Conservation (phyloP, 1,139 yeast genomes). For the Kodamaea fungicola region DNA sequence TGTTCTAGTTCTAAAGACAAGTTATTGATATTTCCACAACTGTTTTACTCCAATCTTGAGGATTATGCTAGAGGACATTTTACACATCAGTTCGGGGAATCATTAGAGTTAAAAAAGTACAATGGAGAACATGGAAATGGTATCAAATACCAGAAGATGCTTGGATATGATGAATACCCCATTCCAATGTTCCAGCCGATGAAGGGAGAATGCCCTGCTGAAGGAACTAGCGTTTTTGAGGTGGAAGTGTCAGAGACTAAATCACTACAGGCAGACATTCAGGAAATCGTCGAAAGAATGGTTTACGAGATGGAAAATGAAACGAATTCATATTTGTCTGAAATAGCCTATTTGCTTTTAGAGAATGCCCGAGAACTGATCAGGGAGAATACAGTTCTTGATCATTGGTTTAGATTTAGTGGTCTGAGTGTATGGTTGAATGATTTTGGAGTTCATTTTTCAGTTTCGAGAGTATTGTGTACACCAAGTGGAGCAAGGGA, state of each 20-base stretch:
- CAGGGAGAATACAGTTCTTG: conserved; percentile 23
- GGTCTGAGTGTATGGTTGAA: conserved; percentile 40
- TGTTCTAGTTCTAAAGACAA: too few species aligned
- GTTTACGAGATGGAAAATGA: conserved; percentile 7
- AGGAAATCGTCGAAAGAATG: conserved; percentile 6
- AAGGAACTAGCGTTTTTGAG: neutral
- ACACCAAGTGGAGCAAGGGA: conserved; percentile 25
- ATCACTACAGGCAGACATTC: conserved; percentile 7
- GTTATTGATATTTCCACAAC: too few species aligned
- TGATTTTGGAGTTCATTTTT: conserved; percentile 36
- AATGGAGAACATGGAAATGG: too few species aligned
- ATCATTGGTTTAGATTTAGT: conserved; percentile 35
- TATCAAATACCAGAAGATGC: too few species aligned
- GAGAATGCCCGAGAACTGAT: conserved; percentile 17
- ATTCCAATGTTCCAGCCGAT: too few species aligned
- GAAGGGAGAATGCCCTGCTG: too few species aligned
- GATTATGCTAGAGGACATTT: too few species aligned
- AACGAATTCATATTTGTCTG: conserved; percentile 11
- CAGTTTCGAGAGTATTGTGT: conserved; percentile 33
- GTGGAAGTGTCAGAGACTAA: conserved; percentile 8
- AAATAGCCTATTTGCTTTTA: conserved; percentile 11
- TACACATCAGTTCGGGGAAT: too few species aligned
- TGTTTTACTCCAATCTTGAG: too few species aligned
- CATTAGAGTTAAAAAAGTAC: too few species aligned
- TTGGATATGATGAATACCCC: too few species aligned